These are phyloP conservation scores for Globisporangium megalacanthum DNA, from an alignment of 352 stramenopile genomes.

Conservation along the genomic window DNA sequence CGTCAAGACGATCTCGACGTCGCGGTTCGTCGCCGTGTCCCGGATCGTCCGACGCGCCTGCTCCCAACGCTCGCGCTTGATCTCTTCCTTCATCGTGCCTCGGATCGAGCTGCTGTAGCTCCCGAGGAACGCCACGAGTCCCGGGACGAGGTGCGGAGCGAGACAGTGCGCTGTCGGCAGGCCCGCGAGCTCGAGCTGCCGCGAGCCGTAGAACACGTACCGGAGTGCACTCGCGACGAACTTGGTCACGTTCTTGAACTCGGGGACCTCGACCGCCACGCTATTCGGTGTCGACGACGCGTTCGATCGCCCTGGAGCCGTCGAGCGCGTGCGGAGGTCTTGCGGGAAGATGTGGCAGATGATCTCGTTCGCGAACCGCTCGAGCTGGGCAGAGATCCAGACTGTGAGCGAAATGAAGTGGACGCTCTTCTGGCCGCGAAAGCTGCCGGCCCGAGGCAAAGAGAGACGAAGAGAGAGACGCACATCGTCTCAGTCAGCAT, in stretches of 20 bases:
- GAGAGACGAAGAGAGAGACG: not conserved
- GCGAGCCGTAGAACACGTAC: constrained; percentile 78
- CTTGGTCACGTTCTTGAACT: constrained; percentile 76
- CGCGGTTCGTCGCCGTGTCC: constrained; percentile 56
- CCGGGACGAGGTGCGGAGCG: constrained; percentile 53
- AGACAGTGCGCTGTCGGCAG: constrained; percentile 71
- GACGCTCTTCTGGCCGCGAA: constrained; percentile 62
- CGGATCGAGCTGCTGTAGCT: constrained; percentile 71
- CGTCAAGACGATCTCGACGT: constrained; percentile 75
- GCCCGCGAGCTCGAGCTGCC: constrained; percentile 71
- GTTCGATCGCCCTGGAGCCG: not conserved
- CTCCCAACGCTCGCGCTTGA: constrained; percentile 82
- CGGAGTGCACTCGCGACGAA: constrained; percentile 68
- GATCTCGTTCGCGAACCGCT: constrained; percentile 71
- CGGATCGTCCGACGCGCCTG: constrained; percentile 66
- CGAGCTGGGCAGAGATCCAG: constrained; percentile 76
- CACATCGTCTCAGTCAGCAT: not conserved
- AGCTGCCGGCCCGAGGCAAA: constrained; percentile 18
- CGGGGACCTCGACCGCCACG: constrained; percentile 57
- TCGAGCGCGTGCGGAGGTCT: constrained; percentile 14
- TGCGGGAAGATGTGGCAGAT: constrained; percentile 71
- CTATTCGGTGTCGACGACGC: constrained; percentile 5
- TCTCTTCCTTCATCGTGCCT: constrained; percentile 59
- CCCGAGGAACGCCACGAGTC: constrained; percentile 49
- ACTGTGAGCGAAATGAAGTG: constrained; percentile 77